Evolutionary conservation across 257 asterid species (phyloP).

Genomic region (Rhazya stricta): DNA sequence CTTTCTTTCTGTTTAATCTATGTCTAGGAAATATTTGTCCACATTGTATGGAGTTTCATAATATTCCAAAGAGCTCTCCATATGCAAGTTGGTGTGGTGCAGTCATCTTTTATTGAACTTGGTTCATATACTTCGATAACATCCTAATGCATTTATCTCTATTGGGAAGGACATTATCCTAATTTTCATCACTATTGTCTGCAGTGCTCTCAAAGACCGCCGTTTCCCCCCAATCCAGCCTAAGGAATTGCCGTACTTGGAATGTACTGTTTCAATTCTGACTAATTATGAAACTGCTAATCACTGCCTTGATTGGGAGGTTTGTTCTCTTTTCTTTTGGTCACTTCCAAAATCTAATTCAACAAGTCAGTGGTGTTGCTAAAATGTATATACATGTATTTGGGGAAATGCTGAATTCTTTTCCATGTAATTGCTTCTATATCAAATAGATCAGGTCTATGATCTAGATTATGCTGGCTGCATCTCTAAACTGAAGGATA

Average conservation of each 20-base stretch:
- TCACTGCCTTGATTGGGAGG: constrained; percentile 99
- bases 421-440: constrained; percentile 1
- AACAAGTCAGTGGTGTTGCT: neutral
- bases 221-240: constrained; percentile 94
- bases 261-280: constrained; percentile 90
- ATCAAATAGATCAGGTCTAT: neutral
- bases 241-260: constrained; percentile 75
- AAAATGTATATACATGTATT: neutral
- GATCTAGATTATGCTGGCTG: neutral
- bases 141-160: neutral
- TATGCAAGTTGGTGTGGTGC: neutral
- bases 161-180: neutral
- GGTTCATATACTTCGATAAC: neutral
- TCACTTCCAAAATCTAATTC: neutral
- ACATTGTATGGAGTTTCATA: neutral
- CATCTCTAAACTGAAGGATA: neutral
- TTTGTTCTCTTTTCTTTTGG: constrained; percentile 28
- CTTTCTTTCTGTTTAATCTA: neutral
- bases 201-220: constrained; percentile 92
- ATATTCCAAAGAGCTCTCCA: neutral
- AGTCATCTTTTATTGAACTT: neutral
- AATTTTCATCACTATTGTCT: constrained; percentile 2
- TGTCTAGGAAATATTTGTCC: neutral
- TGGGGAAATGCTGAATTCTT: neutral
- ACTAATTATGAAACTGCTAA: constrained; percentile 73